Evolutionary conservation across 768 basidiomycete species (phyloP).

Genomic region (Flagelloscypha sp.): DNA sequence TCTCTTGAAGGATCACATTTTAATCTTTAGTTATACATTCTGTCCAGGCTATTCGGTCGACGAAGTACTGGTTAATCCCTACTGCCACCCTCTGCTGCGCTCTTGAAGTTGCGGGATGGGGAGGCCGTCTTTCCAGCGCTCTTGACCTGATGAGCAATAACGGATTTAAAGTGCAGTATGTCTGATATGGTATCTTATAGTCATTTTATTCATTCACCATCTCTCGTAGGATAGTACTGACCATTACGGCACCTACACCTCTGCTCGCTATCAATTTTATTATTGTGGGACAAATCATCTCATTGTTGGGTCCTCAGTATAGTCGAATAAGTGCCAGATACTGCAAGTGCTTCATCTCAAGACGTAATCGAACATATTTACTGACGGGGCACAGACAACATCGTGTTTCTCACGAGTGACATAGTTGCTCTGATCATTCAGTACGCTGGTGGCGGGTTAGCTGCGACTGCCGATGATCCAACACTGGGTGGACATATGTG

Average conservation of each 20-base stretch:
- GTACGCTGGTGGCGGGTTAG: constrained; percentile 53
- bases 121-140: constrained; percentile 30
- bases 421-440: constrained; percentile 55
- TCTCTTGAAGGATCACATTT: not conserved
- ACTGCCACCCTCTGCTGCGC: constrained; percentile 27
- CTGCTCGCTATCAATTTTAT: constrained; percentile 54
- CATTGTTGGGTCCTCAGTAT: constrained; percentile 34
- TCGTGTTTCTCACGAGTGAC: constrained; percentile 20
- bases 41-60: constrained; percentile 21
- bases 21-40: constrained; percentile 25
- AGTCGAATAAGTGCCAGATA: constrained; percentile 34
- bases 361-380: no score
- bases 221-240: constrained; percentile 34
- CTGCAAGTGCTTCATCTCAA: constrained; percentile 32
- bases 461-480: constrained; percentile 32
- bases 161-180: constrained; percentile 39
- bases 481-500: no score
- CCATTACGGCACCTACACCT: constrained; percentile 51
- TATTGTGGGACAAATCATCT: constrained; percentile 42
- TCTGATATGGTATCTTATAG: constrained; percentile 35
- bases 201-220: not conserved
- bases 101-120: constrained; percentile 36
- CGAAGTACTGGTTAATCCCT: constrained; percentile 34
- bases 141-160: constrained; percentile 9
- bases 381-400: constrained; percentile 5